Evolutionary conservation across 306 rosid genomes (phyloP).

Genomic region (Cucurbita moschata): DNA sequence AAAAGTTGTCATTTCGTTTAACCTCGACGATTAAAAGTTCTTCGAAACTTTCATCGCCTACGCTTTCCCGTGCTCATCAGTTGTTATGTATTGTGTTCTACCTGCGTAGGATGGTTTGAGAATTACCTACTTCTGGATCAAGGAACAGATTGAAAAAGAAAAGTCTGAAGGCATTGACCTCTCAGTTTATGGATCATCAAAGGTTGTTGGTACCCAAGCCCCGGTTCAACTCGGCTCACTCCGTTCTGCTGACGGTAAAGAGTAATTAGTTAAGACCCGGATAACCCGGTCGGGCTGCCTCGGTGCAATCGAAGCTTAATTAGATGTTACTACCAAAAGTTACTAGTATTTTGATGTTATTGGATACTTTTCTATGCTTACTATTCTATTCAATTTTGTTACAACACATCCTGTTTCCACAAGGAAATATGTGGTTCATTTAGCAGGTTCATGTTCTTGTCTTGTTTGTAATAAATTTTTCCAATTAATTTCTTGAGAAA

Average conservation of each 20-base stretch:
- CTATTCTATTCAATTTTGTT: not conserved
- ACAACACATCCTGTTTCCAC: not conserved
- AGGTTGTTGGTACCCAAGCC: conserved; percentile 93
- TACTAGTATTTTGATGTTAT: not conserved
- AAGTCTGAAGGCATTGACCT: conserved; percentile 56
- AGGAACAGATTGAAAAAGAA: conserved; percentile 96
- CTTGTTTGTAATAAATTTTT: not conserved
- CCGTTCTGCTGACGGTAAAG: conserved; percentile 89
- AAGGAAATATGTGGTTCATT: not conserved
- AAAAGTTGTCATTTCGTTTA: not conserved
- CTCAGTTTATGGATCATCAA: conserved; percentile 67
- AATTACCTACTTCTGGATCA: conserved; percentile 90
- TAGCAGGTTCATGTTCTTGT: not conserved
- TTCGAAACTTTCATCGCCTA: not conserved
- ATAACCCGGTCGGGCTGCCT: not conserved
- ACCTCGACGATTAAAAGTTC: not conserved
- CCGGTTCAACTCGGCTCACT: conserved; percentile 95
- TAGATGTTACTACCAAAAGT: not conserved
- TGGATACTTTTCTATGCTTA: not conserved
- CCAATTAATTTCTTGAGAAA: no score
- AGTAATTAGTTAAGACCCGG: conserved; percentile 14
- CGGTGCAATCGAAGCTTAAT: not conserved
- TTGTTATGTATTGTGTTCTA: not conserved
- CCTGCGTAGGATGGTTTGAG: conserved; percentile 72
- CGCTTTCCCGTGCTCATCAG: not conserved